These are phyloP conservation scores for Bryoglossum gracile DNA, from an alignment of 495 filamentous ascomycete species.

Conservation along the genomic window DNA sequence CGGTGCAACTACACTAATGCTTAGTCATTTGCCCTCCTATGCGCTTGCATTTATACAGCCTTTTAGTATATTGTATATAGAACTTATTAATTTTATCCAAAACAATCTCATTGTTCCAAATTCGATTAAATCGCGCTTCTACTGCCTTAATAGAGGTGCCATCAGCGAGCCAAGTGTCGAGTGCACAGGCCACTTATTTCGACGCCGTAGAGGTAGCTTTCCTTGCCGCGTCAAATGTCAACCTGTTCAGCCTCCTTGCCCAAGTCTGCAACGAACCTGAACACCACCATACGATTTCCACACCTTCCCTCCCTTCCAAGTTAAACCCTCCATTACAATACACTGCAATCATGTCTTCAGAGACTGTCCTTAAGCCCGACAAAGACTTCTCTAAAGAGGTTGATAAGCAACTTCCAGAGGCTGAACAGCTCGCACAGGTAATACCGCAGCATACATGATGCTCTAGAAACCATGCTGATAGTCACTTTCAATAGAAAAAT, in stretches of 20 bases:
- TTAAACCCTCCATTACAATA: not conserved
- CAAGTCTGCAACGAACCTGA: not conserved
- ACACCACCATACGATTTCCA: not conserved
- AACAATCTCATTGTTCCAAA: too few relatives aligned
- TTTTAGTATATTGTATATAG: too few relatives aligned
- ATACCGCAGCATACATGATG: slow-evolving; percentile 1
- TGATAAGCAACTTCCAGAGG: slow-evolving; percentile 84
- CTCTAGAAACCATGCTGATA: slow-evolving; percentile 12
- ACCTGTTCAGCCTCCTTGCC: not conserved
- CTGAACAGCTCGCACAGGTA: slow-evolving; percentile 82
- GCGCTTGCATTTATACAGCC: too few relatives aligned
- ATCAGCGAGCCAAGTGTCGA: too few relatives aligned
- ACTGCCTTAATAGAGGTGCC: too few relatives aligned
- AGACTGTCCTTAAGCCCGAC: slow-evolving; percentile 43
- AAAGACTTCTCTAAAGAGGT: slow-evolving; percentile 82
- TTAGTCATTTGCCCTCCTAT: too few relatives aligned
- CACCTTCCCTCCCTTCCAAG: slow-evolving; percentile 3
- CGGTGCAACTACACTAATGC: too few relatives aligned
- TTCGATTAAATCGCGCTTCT: too few relatives aligned
- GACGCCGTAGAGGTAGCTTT: too few relatives aligned
- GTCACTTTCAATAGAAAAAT: slow-evolving; percentile 50
- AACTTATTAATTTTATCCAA: too few relatives aligned
- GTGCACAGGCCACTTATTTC: too few relatives aligned
- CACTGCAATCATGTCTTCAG: slow-evolving; percentile 28
- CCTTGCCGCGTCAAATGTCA: slow-evolving; percentile 4